phyloP scores from a whole-genome alignment of 176 grass and related monocot genomes.

The Carex cristatella region DNA sequence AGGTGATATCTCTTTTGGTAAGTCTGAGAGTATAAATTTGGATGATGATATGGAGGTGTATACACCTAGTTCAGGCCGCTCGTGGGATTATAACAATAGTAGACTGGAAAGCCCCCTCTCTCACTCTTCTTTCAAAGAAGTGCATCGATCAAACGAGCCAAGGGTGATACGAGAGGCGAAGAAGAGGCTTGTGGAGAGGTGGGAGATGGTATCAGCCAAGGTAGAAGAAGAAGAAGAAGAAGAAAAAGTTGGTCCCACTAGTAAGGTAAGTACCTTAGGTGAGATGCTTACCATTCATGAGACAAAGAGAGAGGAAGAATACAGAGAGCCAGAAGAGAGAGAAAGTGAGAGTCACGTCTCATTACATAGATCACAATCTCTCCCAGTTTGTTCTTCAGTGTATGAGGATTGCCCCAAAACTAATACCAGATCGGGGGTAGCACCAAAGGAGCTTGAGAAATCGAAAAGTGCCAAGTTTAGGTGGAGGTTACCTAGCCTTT shows the following conservation, averaged over 20 bases:
- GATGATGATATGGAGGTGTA: constrained; percentile 71
- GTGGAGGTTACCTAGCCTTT: constrained; percentile 64
- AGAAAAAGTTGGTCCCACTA: constrained; percentile 36
- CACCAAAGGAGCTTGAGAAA: constrained; percentile 36
- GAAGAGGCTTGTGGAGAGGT: constrained; percentile 80
- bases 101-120: constrained; percentile 62
- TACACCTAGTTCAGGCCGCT: constrained; percentile 57
- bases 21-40: constrained; percentile 46
- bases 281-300: constrained; percentile 81
- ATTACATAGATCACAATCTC: constrained; percentile 63
- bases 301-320: constrained; percentile 44
- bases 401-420: constrained; percentile 28
- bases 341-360: constrained; percentile 31
- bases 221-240: constrained; percentile 69
- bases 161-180: constrained; percentile 75
- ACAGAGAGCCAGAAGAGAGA: constrained; percentile 15
- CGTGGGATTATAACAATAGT: constrained; percentile 65
- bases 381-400: constrained; percentile 46
- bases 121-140: constrained; percentile 51
- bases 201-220: constrained; percentile 54
- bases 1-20: constrained; percentile 57
- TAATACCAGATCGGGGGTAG: constrained; percentile 7
- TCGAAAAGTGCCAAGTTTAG: constrained; percentile 61
- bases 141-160: constrained; percentile 43
- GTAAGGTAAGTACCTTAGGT: constrained; percentile 60